Evolutionary conservation across 805 yeast species (phyloP), one percentile per base, ranked within the genome.

Genomic region (Zygoascus flipseniorum): DNA sequence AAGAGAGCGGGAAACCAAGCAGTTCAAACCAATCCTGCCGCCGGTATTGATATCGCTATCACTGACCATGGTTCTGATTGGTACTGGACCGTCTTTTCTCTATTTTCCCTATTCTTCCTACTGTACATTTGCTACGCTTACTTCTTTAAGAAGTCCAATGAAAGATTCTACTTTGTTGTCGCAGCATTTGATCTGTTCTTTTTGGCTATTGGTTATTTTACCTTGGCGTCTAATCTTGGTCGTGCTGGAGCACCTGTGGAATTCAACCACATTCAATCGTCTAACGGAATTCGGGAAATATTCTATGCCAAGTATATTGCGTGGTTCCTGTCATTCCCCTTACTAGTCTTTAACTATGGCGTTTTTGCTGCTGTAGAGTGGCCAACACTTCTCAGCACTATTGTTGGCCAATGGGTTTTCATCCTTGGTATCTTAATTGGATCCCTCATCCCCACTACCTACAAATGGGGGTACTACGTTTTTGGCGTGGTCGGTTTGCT

Each of bases 391-490:
- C 54, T 61, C 44, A 59, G 75, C 52, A 61, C 75, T 31, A 53
- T 64, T 35, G 52, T 72, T 41, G 63, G 71, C n/a, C 69, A 72
- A 19, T 79, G 72, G 62, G 72, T 77, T 19, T 76, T 72, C 62
- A 79, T 81, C 42, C 70, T 82, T 51, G 75, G 79, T 44, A 70
- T 79, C 43, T 73, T 82, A 65, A 75, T 82, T 62, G 86, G 85
- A 61, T 56, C 77, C 19, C 69, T 82, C 58, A 77, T 82, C 55
- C 58, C 64, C 35, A 74, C 84, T 8, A 68, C 79, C 45, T 82
- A 82, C 68, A 82, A 79, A 65, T 82, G 86, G 86, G 88, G 87
- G 64, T 82, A 79, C 71, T 82, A 78, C 67, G 74, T 78, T 6
- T 78, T 82, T 65, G 81, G 78, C 31, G 71, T 72, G 43, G 66